A percentile compares a stretch with the other conserved stretches of the same genome.
These are phyloP conservation scores for Porodaedalea pini DNA, from an alignment of 1,284 basidiomycete genomes.

Conservation along the genomic window DNA sequence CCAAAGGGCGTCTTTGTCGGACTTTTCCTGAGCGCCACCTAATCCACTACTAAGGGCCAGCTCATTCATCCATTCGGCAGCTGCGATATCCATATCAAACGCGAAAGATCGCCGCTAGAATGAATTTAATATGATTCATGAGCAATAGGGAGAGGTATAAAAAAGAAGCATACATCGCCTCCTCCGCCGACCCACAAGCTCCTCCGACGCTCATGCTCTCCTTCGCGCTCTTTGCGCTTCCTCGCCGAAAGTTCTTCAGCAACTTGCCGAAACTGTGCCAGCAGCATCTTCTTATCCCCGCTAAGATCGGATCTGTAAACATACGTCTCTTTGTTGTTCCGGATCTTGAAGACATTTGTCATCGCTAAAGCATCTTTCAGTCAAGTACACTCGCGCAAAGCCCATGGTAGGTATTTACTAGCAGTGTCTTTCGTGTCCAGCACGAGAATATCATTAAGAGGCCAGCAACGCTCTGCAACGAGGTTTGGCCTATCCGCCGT, in stretches of 20 bases:
- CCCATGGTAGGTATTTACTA: conserved; percentile 47
- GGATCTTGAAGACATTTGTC: conserved; percentile 95
- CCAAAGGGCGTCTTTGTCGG: conserved; percentile 78
- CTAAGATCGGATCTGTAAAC: conserved; percentile 85
- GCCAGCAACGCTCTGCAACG: conserved; percentile 92
- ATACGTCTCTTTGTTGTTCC: conserved; percentile 88
- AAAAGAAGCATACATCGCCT: conserved; percentile 46
- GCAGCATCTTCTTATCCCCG: conserved; percentile 82
- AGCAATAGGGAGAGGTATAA: background rate
- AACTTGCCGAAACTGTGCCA: conserved; percentile 85
- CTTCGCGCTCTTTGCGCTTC: conserved; percentile 87
- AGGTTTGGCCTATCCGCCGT: conserved; percentile 61
- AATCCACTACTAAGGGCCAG: conserved; percentile 54
- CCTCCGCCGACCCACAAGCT: conserved; percentile 66
- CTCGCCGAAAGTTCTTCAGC: conserved; percentile 88
- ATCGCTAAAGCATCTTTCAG: conserved; percentile 53
- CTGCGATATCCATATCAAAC: conserved; percentile 34
- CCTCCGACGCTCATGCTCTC: conserved; percentile 84
- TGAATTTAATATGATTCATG: background rate
- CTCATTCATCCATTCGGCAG: conserved; percentile 72
- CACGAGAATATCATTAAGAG: conserved; percentile 87
- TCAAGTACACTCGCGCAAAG: conserved; percentile 6
- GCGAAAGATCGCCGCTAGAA: conserved; percentile 27
- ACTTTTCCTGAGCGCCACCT: conserved; percentile 61
- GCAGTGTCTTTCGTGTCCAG: conserved; percentile 94